Evolutionary conservation across 164 flowering plant genomes (phyloP).

Genomic region (Akebia trifoliata): DNA sequence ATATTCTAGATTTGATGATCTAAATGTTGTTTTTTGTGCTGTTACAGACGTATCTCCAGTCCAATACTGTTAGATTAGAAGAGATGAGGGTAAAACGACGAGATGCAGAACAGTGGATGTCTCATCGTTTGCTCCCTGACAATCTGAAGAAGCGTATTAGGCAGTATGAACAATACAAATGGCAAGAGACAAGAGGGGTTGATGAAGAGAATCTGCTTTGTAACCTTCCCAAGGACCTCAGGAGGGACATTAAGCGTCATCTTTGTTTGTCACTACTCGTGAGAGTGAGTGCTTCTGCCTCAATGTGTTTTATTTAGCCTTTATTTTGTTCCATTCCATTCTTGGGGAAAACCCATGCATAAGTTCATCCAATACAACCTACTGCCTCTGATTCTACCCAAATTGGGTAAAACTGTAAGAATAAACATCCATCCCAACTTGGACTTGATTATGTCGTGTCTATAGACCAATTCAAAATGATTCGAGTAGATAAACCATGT

Average conservation of each 20-base stretch:
- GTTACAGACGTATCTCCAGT: slow-evolving; percentile 52
- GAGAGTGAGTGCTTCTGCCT: slow-evolving; percentile 31
- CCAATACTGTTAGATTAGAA: slow-evolving; percentile 48
- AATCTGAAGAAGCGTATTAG: slow-evolving; percentile 40
- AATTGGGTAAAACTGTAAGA: too few species aligned
- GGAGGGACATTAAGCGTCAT: slow-evolving; percentile 59
- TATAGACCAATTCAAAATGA: not conserved
- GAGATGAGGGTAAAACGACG: slow-evolving; percentile 55
- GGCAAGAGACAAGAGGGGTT: slow-evolving; percentile 64
- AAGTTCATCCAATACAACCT: not conserved
- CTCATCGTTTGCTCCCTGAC: slow-evolving; percentile 58
- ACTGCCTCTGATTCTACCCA: too few species aligned
- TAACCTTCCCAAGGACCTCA: slow-evolving; percentile 57
- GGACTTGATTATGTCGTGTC: too few species aligned
- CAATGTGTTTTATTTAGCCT: not conserved
- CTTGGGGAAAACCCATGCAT: not conserved
- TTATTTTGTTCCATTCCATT: not conserved
- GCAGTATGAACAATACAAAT: slow-evolving; percentile 54
- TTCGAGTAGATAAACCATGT: not conserved
- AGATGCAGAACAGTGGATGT: slow-evolving; percentile 72
- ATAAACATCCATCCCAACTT: too few species aligned
- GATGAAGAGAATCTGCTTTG: slow-evolving; percentile 47
- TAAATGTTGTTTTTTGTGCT: not conserved
- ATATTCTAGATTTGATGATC: not conserved
- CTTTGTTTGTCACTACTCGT: slow-evolving; percentile 42